A percentile compares a stretch with the other conserved stretches of the same genome.
Evolutionary conservation across 1,284 basidiomycete species (phyloP).

Genomic region (Heterobasidion parviporum): DNA sequence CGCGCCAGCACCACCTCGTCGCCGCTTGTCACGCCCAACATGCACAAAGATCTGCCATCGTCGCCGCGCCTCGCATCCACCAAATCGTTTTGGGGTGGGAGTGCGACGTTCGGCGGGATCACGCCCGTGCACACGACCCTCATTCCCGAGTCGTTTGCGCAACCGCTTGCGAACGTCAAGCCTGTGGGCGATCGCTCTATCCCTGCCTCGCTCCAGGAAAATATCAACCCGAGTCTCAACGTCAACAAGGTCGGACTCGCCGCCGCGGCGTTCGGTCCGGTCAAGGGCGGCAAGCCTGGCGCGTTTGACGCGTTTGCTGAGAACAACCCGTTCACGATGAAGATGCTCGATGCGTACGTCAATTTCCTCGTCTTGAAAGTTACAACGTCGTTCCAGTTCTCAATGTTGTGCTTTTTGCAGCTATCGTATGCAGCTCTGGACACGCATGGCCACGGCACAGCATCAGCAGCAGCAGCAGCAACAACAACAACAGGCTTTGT

Average conservation of each 20-base stretch:
- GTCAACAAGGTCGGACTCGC: constrained; percentile 5
- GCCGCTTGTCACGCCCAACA: constrained; percentile 58
- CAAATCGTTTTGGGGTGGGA: constrained; percentile 72
- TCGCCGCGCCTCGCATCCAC: constrained; percentile 41
- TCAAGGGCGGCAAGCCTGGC: constrained; percentile 14
- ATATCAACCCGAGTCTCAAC: constrained; percentile 76
- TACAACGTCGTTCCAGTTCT: background rate
- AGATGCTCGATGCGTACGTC: constrained; percentile 70
- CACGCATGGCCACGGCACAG: constrained; percentile 56
- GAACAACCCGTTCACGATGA: constrained; percentile 73
- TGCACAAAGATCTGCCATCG: constrained; percentile 75
- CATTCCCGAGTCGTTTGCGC: constrained; percentile 48
- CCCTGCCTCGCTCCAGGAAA: constrained; percentile 48
- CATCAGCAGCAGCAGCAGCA: constrained; percentile 12
- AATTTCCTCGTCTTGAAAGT: constrained; percentile 10
- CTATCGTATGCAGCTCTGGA: constrained; percentile 83
- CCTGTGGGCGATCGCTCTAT: constrained; percentile 13
- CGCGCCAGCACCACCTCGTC: constrained; percentile 7
- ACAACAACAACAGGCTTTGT: constrained; percentile 18
- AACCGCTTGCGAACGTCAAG: constrained; percentile 18
- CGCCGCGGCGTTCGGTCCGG: constrained; percentile 2
- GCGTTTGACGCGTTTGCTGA: constrained; percentile 69
- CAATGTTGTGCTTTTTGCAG: constrained; percentile 19
- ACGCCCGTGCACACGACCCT: constrained; percentile 83
- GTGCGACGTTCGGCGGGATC: constrained; percentile 49